phyloP scores from a whole-genome alignment of 495 filamentous ascomycete genomes.

The Trichoderma reesei region DNA sequence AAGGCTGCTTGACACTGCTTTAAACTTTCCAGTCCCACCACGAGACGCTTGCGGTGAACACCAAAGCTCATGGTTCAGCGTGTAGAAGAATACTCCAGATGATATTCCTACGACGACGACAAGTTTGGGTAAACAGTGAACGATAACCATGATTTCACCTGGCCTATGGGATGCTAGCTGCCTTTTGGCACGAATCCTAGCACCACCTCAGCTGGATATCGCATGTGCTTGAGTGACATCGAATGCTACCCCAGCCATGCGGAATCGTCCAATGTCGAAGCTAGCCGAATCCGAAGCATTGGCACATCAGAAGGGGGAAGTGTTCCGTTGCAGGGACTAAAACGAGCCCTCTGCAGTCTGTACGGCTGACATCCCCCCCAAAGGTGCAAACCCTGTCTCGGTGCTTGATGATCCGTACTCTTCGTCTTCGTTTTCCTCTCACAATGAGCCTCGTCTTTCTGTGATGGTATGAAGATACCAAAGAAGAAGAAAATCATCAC shows the following conservation, averaged over 20 bases:
- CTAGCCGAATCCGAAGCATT: background rate
- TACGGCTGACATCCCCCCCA: too few species aligned
- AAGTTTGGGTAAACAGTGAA: background rate
- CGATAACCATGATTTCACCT: background rate
- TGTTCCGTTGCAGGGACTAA: background rate
- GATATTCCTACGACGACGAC: background rate
- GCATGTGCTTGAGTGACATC: background rate
- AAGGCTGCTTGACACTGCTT: too few species aligned
- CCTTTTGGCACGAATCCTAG: background rate
- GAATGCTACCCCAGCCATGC: background rate
- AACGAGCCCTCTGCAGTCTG: too few species aligned
- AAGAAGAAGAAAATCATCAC: too few species aligned
- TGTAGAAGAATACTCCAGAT: too few species aligned
- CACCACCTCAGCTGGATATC: background rate
- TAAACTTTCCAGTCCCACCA: too few species aligned
- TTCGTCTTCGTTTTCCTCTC: too few species aligned
- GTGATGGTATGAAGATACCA: too few species aligned
- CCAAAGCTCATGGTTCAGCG: too few species aligned
- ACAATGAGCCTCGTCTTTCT: background rate
- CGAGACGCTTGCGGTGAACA: too few species aligned
- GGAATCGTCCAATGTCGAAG: background rate
- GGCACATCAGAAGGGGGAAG: background rate
- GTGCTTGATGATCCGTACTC: too few species aligned
- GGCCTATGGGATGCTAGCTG: background rate
- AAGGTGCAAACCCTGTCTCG: too few species aligned